phyloP scores from a whole-genome alignment of 352 stramenopile genomes.

The Pythium brassicae region DNA sequence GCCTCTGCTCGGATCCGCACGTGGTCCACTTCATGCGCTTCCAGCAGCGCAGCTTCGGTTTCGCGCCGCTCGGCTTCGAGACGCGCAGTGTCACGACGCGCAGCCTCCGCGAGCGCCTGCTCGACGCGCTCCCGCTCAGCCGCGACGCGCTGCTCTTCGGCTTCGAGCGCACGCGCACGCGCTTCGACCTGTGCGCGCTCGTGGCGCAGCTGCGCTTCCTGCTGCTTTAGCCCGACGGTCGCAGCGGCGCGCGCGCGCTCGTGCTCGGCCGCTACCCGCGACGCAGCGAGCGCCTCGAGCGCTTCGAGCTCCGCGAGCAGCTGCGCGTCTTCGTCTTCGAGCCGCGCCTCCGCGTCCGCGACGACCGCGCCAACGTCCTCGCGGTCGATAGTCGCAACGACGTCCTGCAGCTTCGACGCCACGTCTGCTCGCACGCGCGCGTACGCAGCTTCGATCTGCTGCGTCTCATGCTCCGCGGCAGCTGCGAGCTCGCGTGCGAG shows the following conservation, averaged over 20 bases:
- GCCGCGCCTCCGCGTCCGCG: neutral
- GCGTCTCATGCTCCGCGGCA: neutral
- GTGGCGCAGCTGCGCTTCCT: constrained; percentile 3
- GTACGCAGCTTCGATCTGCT: constrained; percentile 6
- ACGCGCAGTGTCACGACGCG: neutral
- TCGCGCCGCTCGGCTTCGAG: constrained; percentile 3
- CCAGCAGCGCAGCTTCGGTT: constrained; percentile 8
- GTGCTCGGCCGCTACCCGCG: constrained; percentile 2
- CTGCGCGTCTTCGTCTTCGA: constrained; percentile 11
- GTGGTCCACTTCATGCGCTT: constrained; percentile 18
- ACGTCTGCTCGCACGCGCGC: neutral
- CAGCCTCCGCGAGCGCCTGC: constrained; percentile 20
- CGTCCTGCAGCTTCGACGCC: constrained; percentile 7
- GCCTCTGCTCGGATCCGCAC: constrained; percentile 11
- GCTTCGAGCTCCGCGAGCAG: constrained; percentile 12
- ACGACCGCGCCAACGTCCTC: constrained; percentile 1
- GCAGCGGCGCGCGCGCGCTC: constrained; percentile 6
- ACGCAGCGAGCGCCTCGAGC: constrained; percentile 5
- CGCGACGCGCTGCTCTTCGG: constrained; percentile 16
- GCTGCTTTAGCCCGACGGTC: neutral
- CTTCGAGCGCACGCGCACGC: constrained; percentile 12
- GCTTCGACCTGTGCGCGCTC: constrained; percentile 11
- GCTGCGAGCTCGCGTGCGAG: constrained; percentile 1
- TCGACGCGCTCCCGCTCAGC: constrained; percentile 10
- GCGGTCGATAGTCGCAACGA: constrained; percentile 1